Percentiles rank a stretch among this genome's conserved stretches.
These are phyloP conservation scores for Eucalyptus globulus DNA, from an alignment of 345 rosid genomes.

Conservation along the genomic window DNA sequence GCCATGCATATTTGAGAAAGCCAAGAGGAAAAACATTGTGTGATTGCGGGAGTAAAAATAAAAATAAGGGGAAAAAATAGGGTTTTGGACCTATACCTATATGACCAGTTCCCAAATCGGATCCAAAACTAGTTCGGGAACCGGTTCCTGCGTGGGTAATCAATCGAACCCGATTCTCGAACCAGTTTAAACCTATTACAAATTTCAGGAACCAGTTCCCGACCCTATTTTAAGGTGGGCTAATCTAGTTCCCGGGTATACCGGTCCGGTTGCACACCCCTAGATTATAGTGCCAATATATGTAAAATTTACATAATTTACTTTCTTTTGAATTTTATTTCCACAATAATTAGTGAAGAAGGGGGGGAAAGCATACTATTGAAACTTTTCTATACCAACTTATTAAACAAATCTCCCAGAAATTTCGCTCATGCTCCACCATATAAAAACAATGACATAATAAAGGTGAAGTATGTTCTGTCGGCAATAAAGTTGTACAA, in stretches of 20 bases:
- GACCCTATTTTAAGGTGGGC: accelerated
- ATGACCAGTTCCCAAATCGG: accelerated
- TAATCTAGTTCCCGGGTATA: accelerated
- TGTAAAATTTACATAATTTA: neutral
- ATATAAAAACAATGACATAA: neutral
- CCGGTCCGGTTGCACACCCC: no score
- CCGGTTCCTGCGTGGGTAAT: accelerated
- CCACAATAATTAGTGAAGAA: neutral
- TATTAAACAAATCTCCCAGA: neutral
- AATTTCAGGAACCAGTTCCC: no score
- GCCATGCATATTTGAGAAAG: accelerated
- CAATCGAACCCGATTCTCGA: accelerated
- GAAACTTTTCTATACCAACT: neutral
- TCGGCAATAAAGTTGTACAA: neutral
- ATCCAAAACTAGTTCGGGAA: accelerated
- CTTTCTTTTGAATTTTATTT: neutral
- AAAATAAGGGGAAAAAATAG: no score
- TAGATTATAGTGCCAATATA: neutral
- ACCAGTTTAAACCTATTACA: no score
- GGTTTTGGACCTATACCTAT: accelerated
- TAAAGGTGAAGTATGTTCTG: neutral
- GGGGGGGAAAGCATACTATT: neutral
- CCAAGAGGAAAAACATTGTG: accelerated
- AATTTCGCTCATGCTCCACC: neutral
- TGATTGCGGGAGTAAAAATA: no score